phyloP scores from a whole-genome alignment of 2,329 filamentous ascomycete species.

The Alternaria alternata region DNA sequence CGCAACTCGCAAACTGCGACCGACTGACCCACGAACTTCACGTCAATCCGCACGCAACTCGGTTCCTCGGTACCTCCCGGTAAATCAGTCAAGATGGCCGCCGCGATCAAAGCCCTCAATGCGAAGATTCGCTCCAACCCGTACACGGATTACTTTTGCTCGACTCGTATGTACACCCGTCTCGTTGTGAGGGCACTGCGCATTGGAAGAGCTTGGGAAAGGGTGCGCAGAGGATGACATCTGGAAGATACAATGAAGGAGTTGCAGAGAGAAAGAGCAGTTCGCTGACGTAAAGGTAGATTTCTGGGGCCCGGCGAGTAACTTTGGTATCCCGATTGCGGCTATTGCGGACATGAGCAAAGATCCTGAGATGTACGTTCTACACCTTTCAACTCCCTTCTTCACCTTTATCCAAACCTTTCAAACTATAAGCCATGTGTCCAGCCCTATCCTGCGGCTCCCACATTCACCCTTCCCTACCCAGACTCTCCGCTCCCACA shows the following conservation, averaged over 20 bases:
- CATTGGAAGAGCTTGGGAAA: not conserved
- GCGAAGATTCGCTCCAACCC: conserved; percentile 61
- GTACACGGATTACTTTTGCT: conserved; percentile 61
- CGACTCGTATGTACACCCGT: conserved; percentile 57
- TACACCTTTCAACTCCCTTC: not conserved
- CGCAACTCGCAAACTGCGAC: conserved; percentile 16
- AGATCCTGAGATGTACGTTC: conserved; percentile 60
- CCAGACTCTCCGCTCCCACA: not conserved
- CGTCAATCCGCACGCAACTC: conserved; percentile 10
- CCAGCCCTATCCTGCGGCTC: not conserved
- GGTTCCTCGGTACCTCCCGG: conserved; percentile 1
- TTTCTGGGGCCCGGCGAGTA: conserved; percentile 62
- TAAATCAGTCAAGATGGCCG: conserved; percentile 54
- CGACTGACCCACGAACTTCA: conserved; percentile 5
- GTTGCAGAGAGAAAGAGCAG: not conserved
- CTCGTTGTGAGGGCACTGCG: conserved; percentile 7
- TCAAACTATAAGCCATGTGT: not conserved
- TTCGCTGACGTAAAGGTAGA: conserved; percentile 46
- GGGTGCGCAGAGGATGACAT: not conserved
- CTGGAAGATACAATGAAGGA: not conserved
- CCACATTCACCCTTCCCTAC: not conserved
- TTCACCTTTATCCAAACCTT: not conserved
- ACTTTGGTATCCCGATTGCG: conserved; percentile 63
- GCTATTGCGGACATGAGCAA: conserved; percentile 64
- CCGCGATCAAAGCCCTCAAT: conserved; percentile 63